These are phyloP conservation scores for Rubia peregrina DNA, from an alignment of 305 asterid species.

Conservation along the genomic window DNA sequence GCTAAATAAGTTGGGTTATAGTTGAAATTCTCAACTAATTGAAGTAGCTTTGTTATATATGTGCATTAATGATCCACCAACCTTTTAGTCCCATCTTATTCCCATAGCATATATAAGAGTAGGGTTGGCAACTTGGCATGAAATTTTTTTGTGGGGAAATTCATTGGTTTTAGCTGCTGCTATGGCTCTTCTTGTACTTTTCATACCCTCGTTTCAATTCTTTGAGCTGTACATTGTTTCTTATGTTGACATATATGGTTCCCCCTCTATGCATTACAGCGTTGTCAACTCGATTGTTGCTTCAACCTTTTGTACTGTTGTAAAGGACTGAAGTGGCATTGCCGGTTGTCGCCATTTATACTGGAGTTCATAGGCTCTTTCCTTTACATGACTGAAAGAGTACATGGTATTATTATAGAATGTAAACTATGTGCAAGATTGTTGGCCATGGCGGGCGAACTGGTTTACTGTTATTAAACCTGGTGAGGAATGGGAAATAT, in stretches of 20 bases:
- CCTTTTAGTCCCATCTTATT: background rate
- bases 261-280: background rate
- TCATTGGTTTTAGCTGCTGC: background rate
- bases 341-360: no score
- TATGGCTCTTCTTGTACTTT: background rate
- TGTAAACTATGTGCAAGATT: no score
- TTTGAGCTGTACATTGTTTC: background rate
- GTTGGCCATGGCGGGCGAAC: no score
- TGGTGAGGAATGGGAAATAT: no score
- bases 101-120: background rate
- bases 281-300: background rate
- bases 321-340: background rate
- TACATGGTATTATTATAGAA: no score
- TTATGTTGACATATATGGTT: background rate
- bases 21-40: conserved; percentile 24
- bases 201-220: background rate
- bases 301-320: background rate
- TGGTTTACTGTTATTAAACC: no score
- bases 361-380: no score
- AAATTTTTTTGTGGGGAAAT: background rate
- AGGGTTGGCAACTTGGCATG: background rate
- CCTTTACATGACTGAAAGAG: no score
- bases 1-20: conserved; percentile 20
- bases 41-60: conserved; percentile 16
- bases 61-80: conserved; percentile 19